Percentiles rank a stretch among this genome's conserved stretches.
Conservation (phyloP, 2,329 filamentous ascomycete genomes). For the Anthostomella pinea region DNA sequence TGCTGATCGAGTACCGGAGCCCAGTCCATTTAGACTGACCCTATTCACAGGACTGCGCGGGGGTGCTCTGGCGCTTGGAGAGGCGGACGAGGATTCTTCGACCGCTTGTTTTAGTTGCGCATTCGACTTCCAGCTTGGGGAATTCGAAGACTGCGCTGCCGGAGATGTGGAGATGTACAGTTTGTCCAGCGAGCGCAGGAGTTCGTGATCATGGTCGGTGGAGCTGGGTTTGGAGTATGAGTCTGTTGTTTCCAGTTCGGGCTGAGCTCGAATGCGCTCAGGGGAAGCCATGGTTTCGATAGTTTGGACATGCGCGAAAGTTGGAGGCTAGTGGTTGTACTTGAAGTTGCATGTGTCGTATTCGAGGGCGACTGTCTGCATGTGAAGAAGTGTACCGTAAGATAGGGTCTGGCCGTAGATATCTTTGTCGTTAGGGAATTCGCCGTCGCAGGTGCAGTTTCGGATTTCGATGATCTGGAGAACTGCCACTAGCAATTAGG, state of each 20-base stretch:
- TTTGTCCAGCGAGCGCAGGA: constrained; percentile 28
- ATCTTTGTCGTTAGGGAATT: too few species aligned
- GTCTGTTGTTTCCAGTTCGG: constrained; percentile 8
- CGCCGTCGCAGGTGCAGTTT: too few species aligned
- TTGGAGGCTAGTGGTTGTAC: too few species aligned
- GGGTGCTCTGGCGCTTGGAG: constrained; percentile 35
- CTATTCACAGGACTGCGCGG: constrained; percentile 42
- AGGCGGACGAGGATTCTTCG: constrained; percentile 20
- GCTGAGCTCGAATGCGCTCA: constrained; percentile 20
- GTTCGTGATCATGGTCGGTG: constrained; percentile 20
- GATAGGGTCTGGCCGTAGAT: too few species aligned
- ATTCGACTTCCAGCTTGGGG: too few species aligned
- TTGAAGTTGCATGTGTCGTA: too few species aligned
- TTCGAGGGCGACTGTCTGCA: too few species aligned
- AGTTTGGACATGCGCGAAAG: constrained; percentile 16
- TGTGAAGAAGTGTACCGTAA: too few species aligned
- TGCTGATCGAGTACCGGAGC: constrained; percentile 41
- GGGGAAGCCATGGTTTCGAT: constrained; percentile 25
- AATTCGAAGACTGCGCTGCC: too few species aligned
- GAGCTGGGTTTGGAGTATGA: constrained; percentile 5
- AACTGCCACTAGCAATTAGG: too few species aligned
- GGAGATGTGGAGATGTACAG: constrained; percentile 40
- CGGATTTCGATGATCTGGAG: too few species aligned
- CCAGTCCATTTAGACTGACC: constrained; percentile 26
- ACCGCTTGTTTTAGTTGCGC: constrained; percentile 8